phyloP scores from a whole-genome alignment of 495 filamentous ascomycete genomes.

The Penicillium antarcticum region DNA sequence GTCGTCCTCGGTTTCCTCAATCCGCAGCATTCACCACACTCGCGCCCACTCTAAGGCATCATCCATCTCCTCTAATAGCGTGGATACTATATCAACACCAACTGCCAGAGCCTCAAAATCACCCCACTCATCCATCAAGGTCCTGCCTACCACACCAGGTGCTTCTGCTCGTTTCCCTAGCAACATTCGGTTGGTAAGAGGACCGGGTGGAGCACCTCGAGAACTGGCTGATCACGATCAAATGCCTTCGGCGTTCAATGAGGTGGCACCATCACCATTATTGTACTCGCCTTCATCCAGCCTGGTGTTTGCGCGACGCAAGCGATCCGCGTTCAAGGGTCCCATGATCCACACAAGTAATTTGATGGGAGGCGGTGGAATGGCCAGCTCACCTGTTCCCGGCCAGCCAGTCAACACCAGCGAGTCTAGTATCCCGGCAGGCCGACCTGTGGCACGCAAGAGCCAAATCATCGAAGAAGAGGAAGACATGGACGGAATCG shows the following conservation, averaged over 20 bases:
- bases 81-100: slow-evolving; percentile 61
- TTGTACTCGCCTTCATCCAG: slow-evolving; percentile 55
- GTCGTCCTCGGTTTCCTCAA: slow-evolving; percentile 89
- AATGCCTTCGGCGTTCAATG: slow-evolving; percentile 36
- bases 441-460: slow-evolving; percentile 56
- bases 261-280: slow-evolving; percentile 35
- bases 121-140: slow-evolving; percentile 88
- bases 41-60: slow-evolving; percentile 92
- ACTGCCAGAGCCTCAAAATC: slow-evolving; percentile 65
- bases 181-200: slow-evolving; percentile 81
- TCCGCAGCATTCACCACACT: slow-evolving; percentile 82
- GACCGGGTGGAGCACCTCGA: slow-evolving; percentile 31
- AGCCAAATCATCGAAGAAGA: slow-evolving; percentile 79
- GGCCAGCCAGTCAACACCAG: slow-evolving; percentile 33
- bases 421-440: slow-evolving; percentile 53
- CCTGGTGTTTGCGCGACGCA: slow-evolving; percentile 86
- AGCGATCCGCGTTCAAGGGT: slow-evolving; percentile 85
- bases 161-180: slow-evolving; percentile 69
- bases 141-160: slow-evolving; percentile 89
- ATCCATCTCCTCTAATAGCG: slow-evolving; percentile 82
- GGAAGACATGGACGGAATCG: slow-evolving; percentile 68
- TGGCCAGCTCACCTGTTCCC: slow-evolving; percentile 37
- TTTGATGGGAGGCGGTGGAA: slow-evolving; percentile 34
- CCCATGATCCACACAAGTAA: slow-evolving; percentile 63
- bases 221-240: slow-evolving; percentile 27